Evolutionary conservation across 805 yeast species (phyloP).

Genomic region (Candida tallmaniae): DNA sequence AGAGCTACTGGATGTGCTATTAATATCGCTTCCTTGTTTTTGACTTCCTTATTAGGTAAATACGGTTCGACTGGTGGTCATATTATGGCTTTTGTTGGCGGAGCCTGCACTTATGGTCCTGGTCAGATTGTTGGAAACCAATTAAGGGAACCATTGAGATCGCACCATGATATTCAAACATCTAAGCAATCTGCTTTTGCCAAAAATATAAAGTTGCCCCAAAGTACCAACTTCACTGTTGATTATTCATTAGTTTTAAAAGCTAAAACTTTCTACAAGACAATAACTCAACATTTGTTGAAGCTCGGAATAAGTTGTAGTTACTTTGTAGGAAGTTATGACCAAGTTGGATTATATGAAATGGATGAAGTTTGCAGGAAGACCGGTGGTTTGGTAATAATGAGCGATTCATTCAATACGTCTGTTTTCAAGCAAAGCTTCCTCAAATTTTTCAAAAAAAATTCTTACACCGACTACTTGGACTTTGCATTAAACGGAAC

Average conservation of each 20-base stretch:
- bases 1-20: conserved; percentile 94
- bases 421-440: conserved; percentile 91
- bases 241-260: conserved; percentile 11
- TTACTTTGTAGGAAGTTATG: conserved; percentile 92
- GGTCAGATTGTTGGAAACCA: conserved; percentile 91
- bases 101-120: conserved; percentile 92
- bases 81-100: conserved; percentile 84
- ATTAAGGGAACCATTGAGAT: conserved; percentile 92
- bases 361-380: conserved; percentile 81
- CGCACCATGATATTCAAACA: conserved; percentile 94
- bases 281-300: conserved; percentile 61
- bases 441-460: conserved; percentile 80
- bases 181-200: conserved; percentile 83
- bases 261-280: conserved; percentile 53
- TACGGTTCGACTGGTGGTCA: conserved; percentile 74
- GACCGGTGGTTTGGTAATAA: conserved; percentile 86
- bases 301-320: conserved; percentile 81
- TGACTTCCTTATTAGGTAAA: conserved; percentile 79
- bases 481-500: conserved; percentile 88
- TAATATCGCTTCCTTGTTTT: conserved; percentile 73
- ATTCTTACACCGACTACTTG: conserved; percentile 72
- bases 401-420: conserved; percentile 91
- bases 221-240: conserved; percentile 11
- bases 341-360: conserved; percentile 92
- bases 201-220: conserved; percentile 59